Conservation (phyloP, 345 rosid species). For the Salix dunnii region DNA sequence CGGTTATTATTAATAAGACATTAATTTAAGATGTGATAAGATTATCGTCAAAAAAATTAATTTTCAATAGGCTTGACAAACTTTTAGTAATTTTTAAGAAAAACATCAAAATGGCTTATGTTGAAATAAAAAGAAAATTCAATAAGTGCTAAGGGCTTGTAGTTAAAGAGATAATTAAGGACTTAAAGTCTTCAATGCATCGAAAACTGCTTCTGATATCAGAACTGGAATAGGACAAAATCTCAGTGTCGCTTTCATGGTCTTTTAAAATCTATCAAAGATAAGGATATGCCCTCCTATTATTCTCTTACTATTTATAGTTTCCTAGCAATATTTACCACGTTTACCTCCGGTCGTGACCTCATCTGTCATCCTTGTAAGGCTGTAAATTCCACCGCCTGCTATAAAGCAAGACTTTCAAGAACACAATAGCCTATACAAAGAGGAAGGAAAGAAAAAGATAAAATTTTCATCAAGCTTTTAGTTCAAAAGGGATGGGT, state of each 20-base stretch:
- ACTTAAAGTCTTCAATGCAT: neutral
- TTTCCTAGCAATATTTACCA: neutral
- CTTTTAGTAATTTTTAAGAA: no score
- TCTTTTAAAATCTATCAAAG: conserved; percentile 1
- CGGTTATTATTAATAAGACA: no score
- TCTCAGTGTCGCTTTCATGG: conserved; percentile 19
- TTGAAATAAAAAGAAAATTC: no score
- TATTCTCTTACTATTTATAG: neutral
- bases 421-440: neutral
- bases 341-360: neutral
- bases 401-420: neutral
- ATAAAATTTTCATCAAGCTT: neutral
- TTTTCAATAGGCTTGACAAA: no score
- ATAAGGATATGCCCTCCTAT: conserved; percentile 18
- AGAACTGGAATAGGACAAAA: neutral
- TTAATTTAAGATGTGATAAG: no score
- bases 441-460: neutral
- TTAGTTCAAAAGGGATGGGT: conserved; percentile 8
- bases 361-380: conserved; percentile 20
- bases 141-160: no score
- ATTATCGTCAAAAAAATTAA: no score
- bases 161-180: neutral
- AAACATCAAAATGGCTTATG: no score
- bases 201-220: neutral
- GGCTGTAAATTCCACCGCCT: conserved; percentile 22